Evolutionary conservation across 257 asterid species (phyloP).

Genomic region (Marsdenia floribunda): DNA sequence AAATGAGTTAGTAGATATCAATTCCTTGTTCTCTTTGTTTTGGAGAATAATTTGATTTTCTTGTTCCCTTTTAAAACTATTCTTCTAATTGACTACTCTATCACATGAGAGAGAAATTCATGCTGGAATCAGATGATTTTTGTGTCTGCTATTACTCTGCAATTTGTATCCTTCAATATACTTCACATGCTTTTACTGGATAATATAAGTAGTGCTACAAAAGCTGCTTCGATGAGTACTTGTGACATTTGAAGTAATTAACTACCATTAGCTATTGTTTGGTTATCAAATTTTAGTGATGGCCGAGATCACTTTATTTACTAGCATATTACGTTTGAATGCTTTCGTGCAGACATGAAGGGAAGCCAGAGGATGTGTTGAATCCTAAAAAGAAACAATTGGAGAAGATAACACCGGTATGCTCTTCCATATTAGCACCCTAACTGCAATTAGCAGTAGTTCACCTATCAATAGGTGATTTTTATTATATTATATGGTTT

Average conservation of each 20-base stretch:
- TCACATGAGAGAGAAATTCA: not conserved
- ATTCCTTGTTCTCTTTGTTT: not conserved
- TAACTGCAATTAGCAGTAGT: not conserved
- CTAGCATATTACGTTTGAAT: not conserved
- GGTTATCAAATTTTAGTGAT: not conserved
- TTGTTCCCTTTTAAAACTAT: not conserved
- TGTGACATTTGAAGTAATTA: not conserved
- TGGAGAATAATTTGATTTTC: not conserved
- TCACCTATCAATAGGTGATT: not conserved
- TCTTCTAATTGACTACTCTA: not conserved
- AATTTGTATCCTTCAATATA: not conserved
- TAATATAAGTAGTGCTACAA: not conserved
- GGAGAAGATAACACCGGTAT: conserved; percentile 85
- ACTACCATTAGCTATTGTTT: not conserved
- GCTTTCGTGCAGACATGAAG: conserved; percentile 51
- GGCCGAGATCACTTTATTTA: not conserved
- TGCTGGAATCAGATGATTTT: not conserved
- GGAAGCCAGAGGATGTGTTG: conserved; percentile 84
- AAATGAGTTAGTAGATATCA: not conserved
- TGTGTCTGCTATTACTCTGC: not conserved
- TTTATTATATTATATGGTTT: not conserved
- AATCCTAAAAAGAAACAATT: conserved; percentile 98
- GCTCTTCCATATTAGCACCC: conserved; percentile 1
- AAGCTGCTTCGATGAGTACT: not conserved
- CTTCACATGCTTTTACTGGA: not conserved